Evolutionary conservation across 352 stramenopile genomes (phyloP), one percentile per base, ranked within the genome.

Genomic region (Globisporangium spinosum): DNA sequence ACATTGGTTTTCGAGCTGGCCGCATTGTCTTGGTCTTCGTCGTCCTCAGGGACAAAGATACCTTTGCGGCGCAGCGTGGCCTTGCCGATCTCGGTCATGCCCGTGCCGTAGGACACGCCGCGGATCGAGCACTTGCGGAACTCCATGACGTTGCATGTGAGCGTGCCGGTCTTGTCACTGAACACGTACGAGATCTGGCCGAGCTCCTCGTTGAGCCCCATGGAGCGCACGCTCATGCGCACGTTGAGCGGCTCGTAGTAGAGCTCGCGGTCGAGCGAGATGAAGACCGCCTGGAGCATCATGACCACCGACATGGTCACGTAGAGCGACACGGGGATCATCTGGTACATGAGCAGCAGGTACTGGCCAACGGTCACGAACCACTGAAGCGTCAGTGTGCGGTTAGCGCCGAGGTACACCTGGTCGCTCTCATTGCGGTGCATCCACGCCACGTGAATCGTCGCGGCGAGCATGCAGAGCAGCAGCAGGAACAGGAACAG

Each of bases 301-400:
- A 97, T 98, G 57, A 98, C 91, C 56, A 98, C 90, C 69, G 97
- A 96, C 17, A 99, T 96, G 0, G 95, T 98, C 49, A 99, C 96
- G 75, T 99, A 99, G 15, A 99, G 87, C 75, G 92, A 98, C 29
- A 99, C 85, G 15, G 97, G 97, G 35, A 99, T 97, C 82, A 99
- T 98, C 73, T 98, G 95, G 77, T 93, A 98, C 80, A 98, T 95
- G 54, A 99, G 83, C 22, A 98, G 80, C 29, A 99, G 91, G 80
- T 98, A 99, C 61, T 85, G 89, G 29, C 95, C 78, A 63, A 97
- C 91, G 9, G 92, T 74, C 20, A 90, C 64, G 45, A 98, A 91
- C 74, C 82, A 90, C 70, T 91, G 81, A n/a, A 76, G 77, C 32
- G 74, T 65, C 7, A 79, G 74, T 2, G 51, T 62, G 12, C 79